Evolutionary conservation across 2,329 filamentous ascomycete genomes (phyloP).

Genomic region (Periconia sp.): DNA sequence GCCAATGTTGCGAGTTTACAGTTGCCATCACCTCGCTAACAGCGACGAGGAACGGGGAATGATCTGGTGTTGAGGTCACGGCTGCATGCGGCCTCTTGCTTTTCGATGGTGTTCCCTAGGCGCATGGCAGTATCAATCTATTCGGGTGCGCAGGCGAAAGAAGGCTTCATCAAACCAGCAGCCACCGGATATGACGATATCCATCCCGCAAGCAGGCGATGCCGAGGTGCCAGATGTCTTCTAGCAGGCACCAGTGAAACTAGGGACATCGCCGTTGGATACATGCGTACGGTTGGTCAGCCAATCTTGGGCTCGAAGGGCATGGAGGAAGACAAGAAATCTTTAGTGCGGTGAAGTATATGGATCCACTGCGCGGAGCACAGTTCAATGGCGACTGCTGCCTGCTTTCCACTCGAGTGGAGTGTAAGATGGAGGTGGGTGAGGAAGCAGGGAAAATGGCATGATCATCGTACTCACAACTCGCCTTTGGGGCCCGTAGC

Average conservation of each 20-base stretch:
- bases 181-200: not conserved
- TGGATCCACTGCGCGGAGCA: no score
- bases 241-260: no score
- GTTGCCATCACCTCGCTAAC: constrained; percentile 7
- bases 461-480: no score
- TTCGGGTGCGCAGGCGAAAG: not conserved
- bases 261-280: not conserved
- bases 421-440: no score
- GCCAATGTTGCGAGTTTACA: constrained; percentile 2
- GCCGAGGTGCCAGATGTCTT: not conserved
- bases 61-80: constrained; percentile 14
- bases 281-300: constrained; percentile 6
- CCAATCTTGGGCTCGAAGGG: not conserved
- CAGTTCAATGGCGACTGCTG: no score
- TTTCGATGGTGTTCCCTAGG: constrained; percentile 9
- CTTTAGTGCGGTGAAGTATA: no score
- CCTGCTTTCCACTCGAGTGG: no score
- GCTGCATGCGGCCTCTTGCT: constrained; percentile 26
- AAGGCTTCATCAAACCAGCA: not conserved
- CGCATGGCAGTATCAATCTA: constrained; percentile 11
- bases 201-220: constrained; percentile 2
- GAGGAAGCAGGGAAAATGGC: no score
- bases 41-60: constrained; percentile 5
- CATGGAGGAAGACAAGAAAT: no score
- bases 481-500: no score